Base-by-base conservation (phyloP, 148 eudicot species). In the Rhododendron mucronatum region DNA sequence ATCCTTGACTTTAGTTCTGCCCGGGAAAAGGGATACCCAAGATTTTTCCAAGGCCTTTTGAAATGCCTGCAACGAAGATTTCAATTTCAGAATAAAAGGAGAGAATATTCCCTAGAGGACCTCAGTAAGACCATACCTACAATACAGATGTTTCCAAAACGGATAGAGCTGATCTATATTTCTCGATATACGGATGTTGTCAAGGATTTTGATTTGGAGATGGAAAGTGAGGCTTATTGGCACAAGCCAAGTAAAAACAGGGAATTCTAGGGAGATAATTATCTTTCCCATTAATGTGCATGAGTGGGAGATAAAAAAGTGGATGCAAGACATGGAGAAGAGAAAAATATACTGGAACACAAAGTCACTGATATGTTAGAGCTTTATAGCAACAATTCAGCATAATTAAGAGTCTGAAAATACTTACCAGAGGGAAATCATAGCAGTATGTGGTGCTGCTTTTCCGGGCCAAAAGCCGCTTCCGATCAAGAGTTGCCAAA, bases 381-480 rank as follows among this genome's bases (percentile, higher is more conserved):
- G 39, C 10, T 65, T 50, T 67, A 26, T 33, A 87, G 67, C 63
- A 37, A 44, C 57, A 76, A 14, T 50, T 80, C 10, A 20, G 45
- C 59, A 74, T 39, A 71, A 30, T 39, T 50, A 41, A 45, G 53
- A 53, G 80, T 57, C 59, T 45, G 41, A 59, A 33, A 4, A 4
- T 51, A 50, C 26, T 82, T 90, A 96, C 98, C 98, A 96, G 90
- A 47, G 98, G 95, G 89, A 95, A 97, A 90, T 97, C 99, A 85
- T 97, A 95, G 92, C 99, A 97, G 88, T 97, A 97, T 85, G 99
- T 95, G 12, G 99, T 97, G 94, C 87, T 95, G 93, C 92, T 94
- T 91, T 90, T 97, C 90, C 96, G 90, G 89, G 99, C 98, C 86
- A 92, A 85, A 86, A 97, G 94, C 80, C 99, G 95, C 84, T 93